These are phyloP conservation scores for Exophiala alcalophila DNA, from an alignment of 2,329 filamentous ascomycete genomes.

Conservation along the genomic window DNA sequence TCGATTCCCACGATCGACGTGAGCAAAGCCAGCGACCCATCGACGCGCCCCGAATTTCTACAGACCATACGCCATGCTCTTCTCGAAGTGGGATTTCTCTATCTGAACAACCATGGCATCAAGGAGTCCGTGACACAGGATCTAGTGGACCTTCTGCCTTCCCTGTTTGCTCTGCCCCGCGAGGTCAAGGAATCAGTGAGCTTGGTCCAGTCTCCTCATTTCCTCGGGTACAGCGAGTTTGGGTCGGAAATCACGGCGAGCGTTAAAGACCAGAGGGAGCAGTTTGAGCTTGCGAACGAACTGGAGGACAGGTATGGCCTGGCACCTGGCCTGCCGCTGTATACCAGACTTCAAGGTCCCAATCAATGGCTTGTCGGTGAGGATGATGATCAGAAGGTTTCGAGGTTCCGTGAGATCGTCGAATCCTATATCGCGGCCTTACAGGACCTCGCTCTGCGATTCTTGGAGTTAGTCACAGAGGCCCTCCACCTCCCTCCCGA, in stretches of 20 bases:
- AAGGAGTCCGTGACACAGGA: constrained; percentile 19
- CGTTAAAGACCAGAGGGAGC: constrained; percentile 53
- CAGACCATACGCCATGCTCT: constrained; percentile 25
- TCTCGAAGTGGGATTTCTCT: constrained; percentile 32
- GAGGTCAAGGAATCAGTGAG: constrained; percentile 28
- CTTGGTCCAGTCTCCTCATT: constrained; percentile 55
- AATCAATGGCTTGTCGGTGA: constrained; percentile 45
- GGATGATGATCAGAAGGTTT: background rate
- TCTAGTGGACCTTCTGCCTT: constrained; percentile 22
- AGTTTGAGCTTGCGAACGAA: constrained; percentile 58
- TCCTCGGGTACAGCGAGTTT: constrained; percentile 57
- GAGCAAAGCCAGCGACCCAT: constrained; percentile 29
- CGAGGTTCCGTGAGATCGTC: constrained; percentile 39
- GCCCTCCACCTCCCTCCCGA: constrained; percentile 51
- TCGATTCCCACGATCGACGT: constrained; percentile 38
- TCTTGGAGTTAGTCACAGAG: constrained; percentile 56
- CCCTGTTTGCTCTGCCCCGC: constrained; percentile 28
- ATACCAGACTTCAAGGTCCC: constrained; percentile 48
- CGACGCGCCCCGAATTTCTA: constrained; percentile 12
- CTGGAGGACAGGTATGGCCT: constrained; percentile 32
- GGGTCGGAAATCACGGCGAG: constrained; percentile 58
- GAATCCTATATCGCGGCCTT: constrained; percentile 53
- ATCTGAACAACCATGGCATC: constrained; percentile 31
- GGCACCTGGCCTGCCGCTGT: constrained; percentile 36
- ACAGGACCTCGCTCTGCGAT: constrained; percentile 51